A percentile compares a stretch with the other conserved stretches of the same genome.
These are phyloP conservation scores for Geranomyces michiganensis DNA, from an alignment of 192 early-diverging fungal species.

Conservation along the genomic window DNA sequence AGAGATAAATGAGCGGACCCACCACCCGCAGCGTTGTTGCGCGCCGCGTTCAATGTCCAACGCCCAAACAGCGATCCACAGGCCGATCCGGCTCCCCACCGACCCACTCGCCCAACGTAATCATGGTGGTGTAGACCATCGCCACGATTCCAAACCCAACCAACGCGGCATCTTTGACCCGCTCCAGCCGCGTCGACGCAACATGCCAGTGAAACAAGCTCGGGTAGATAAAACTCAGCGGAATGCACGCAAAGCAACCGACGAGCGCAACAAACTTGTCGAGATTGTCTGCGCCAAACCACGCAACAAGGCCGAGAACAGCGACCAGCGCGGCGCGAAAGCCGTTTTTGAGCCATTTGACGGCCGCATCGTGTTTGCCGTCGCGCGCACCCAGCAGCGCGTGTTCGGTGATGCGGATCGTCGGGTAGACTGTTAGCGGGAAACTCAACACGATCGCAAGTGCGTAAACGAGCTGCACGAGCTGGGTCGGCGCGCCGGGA, in stretches of 20 bases:
- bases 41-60: conserved; percentile 11
- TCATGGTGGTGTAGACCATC: conserved; percentile 80
- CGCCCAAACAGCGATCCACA: conserved; percentile 41
- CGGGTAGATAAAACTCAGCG: conserved; percentile 82
- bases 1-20: too few species aligned
- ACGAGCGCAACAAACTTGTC: conserved; percentile 85
- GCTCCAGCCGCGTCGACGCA: conserved; percentile 34
- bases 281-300: conserved; percentile 73
- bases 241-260: conserved; percentile 77
- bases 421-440: conserved; percentile 90
- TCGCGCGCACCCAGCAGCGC: conserved; percentile 73
- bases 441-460: conserved; percentile 93
- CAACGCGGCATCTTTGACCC: conserved; percentile 60
- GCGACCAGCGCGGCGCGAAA: conserved; percentile 72
- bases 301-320: conserved; percentile 72
- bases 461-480: conserved; percentile 84
- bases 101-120: conserved; percentile 71
- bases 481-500: conserved; percentile 61
- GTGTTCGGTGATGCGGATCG: conserved; percentile 89
- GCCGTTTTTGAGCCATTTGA: conserved; percentile 88
- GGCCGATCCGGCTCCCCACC: conserved; percentile 51
- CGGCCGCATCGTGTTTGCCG: conserved; percentile 74
- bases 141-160: conserved; percentile 70
- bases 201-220: conserved; percentile 76
- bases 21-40: too few species aligned